Conservation (phyloP, 1,284 basidiomycete genomes). For the Anthracocystis setariae region DNA sequence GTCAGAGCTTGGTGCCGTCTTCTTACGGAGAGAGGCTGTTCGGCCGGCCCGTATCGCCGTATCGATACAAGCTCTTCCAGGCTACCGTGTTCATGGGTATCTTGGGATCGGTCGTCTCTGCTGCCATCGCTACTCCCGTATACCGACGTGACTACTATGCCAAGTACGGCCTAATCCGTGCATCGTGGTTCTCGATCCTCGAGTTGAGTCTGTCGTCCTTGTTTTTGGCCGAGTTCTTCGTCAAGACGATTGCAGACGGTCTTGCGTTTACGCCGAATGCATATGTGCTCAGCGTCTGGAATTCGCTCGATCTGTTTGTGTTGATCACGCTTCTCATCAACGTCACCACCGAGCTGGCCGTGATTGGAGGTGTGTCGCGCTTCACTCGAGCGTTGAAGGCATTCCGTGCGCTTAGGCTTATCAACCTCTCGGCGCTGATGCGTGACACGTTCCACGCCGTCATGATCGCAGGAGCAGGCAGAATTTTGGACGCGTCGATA, state of each 20-base stretch:
- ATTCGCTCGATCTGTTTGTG: slow-evolving; percentile 88
- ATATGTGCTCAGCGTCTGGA: slow-evolving; percentile 91
- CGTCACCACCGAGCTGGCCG: slow-evolving; percentile 79
- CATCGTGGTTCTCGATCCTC: slow-evolving; percentile 87
- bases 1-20: slow-evolving; percentile 85
- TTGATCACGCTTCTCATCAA: slow-evolving; percentile 85
- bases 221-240: slow-evolving; percentile 84
- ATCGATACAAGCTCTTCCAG: slow-evolving; percentile 80
- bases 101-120: slow-evolving; percentile 83
- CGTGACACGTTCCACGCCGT: slow-evolving; percentile 90
- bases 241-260: slow-evolving; percentile 93
- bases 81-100: slow-evolving; percentile 80
- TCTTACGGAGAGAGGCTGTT: slow-evolving; percentile 81
- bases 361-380: slow-evolving; percentile 79
- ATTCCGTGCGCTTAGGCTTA: slow-evolving; percentile 85
- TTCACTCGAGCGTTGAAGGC: slow-evolving; percentile 88
- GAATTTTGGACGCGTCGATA: slow-evolving; percentile 89
- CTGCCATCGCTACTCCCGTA: slow-evolving; percentile 83
- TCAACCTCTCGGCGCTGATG: slow-evolving; percentile 78
- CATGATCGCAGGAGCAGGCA: slow-evolving; percentile 84
- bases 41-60: slow-evolving; percentile 58
- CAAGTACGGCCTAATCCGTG: slow-evolving; percentile 74
- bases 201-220: slow-evolving; percentile 81
- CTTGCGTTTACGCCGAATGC: slow-evolving; percentile 88
- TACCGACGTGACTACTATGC: slow-evolving; percentile 83